phyloP scores from a whole-genome alignment of 257 asterid genomes.

The Solanum paucissectum region DNA sequence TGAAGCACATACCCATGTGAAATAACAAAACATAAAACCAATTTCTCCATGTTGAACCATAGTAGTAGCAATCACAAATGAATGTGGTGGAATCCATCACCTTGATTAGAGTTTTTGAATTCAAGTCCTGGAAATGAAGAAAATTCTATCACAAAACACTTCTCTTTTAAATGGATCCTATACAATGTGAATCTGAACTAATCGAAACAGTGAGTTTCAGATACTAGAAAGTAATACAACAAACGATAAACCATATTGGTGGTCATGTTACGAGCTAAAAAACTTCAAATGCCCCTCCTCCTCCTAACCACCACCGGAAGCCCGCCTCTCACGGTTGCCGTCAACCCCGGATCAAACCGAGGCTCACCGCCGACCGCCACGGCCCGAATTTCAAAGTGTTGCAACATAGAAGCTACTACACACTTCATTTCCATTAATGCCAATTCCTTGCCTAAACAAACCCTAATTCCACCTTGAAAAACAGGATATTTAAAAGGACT shows the following conservation, averaged over 20 bases:
- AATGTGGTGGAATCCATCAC: background rate
- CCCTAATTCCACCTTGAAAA: conserved; percentile 37
- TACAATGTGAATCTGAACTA: background rate
- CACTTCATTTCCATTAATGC: conserved; percentile 37
- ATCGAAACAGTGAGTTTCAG: background rate
- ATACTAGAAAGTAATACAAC: background rate
- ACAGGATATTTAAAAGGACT: conserved; percentile 35
- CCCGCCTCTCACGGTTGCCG: conserved; percentile 55
- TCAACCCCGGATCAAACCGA: conserved; percentile 59
- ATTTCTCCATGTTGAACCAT: background rate
- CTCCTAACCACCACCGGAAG: conserved; percentile 8
- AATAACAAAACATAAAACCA: too few relatives aligned
- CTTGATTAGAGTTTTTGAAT: background rate
- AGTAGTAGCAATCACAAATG: background rate
- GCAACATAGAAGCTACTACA: conserved; percentile 37
- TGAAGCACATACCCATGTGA: too few relatives aligned
- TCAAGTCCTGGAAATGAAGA: background rate
- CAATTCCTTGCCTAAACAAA: conserved; percentile 35
- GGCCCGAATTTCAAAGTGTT: conserved; percentile 23
- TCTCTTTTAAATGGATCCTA: background rate
- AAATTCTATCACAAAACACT: background rate
- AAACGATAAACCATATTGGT: background rate
- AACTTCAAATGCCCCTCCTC: background rate
- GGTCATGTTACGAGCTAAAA: background rate
- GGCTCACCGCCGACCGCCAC: conserved; percentile 1